Conservation (phyloP, 1,139 yeast species). For the Saccharomyces uvarum region DNA sequence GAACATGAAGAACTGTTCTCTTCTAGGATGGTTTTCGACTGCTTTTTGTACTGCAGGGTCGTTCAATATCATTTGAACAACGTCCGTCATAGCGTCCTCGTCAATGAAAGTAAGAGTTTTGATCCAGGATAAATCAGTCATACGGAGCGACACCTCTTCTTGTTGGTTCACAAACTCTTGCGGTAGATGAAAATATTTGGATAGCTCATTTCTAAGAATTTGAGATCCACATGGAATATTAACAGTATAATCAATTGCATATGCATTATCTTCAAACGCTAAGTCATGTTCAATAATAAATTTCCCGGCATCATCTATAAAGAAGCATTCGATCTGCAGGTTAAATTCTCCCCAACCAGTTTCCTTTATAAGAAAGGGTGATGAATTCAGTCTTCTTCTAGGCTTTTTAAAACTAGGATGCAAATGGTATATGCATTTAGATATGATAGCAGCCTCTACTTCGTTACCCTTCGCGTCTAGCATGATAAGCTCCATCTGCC, state of each 20-base stretch:
- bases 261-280: conserved; percentile 66
- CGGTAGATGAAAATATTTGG: conserved; percentile 72
- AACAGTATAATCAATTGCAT: conserved; percentile 65
- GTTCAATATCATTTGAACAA: conserved; percentile 28
- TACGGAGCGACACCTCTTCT: neutral
- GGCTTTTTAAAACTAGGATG: conserved; percentile 94
- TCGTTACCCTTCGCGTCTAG: conserved; percentile 75
- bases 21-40: conserved; percentile 1
- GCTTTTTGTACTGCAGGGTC: conserved; percentile 2
- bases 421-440: conserved; percentile 76
- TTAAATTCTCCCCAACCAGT: conserved; percentile 99
- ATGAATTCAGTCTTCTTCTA: conserved; percentile 60
- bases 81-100: conserved; percentile 5
- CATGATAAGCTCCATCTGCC: conserved; percentile 70
- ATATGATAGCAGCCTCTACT: conserved; percentile 74
- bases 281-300: conserved; percentile 75
- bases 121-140: neutral
- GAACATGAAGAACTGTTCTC: conserved; percentile 2
- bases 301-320: conserved; percentile 76
- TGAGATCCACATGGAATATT: conserved; percentile 67
- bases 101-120: neutral
- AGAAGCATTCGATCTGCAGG: conserved; percentile 64
- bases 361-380: conserved; percentile 84
- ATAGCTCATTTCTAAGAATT: conserved; percentile 55
- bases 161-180: conserved; percentile 8